phyloP scores from a whole-genome alignment of 2,329 filamentous ascomycete genomes.

The Pseudogymnoascus sp. region DNA sequence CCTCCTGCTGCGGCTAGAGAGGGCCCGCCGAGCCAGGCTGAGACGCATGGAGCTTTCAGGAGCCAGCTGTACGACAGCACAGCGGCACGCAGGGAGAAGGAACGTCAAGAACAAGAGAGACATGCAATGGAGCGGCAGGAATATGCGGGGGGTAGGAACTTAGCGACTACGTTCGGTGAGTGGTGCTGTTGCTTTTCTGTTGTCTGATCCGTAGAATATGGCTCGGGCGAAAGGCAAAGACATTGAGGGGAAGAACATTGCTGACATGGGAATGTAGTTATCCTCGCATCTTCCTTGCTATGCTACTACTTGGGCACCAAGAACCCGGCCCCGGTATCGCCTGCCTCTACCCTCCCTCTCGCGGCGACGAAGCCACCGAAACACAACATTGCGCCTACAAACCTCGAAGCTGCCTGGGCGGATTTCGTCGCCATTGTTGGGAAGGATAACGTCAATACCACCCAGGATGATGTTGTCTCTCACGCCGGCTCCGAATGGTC shows the following conservation, averaged over 20 bases:
- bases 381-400: slow-evolving; percentile 51
- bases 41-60: slow-evolving; percentile 38
- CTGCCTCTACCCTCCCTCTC: slow-evolving; percentile 52
- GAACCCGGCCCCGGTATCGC: slow-evolving; percentile 41
- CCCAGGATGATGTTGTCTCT: slow-evolving; percentile 42
- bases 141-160: slow-evolving; percentile 34
- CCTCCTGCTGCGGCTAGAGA: not conserved
- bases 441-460: slow-evolving; percentile 55
- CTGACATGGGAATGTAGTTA: slow-evolving; percentile 17
- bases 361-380: slow-evolving; percentile 39
- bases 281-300: slow-evolving; percentile 21
- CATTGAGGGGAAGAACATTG: not conserved
- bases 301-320: slow-evolving; percentile 51
- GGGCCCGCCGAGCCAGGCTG: not conserved
- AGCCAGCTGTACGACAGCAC: slow-evolving; percentile 54
- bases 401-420: slow-evolving; percentile 62
- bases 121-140: slow-evolving; percentile 36
- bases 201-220: too few relatives aligned
- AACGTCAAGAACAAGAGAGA: slow-evolving; percentile 44
- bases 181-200: too few relatives aligned
- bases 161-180: slow-evolving; percentile 47
- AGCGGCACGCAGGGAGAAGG: slow-evolving; percentile 43
- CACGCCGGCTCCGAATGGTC: slow-evolving; percentile 58
- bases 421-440: slow-evolving; percentile 58
- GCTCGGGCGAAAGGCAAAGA: not conserved